A percentile compares a stretch with the other conserved stretches of the same genome.
Evolutionary conservation across 2,329 filamentous ascomycete genomes (phyloP).

Genomic region (Didymella lethalis): DNA sequence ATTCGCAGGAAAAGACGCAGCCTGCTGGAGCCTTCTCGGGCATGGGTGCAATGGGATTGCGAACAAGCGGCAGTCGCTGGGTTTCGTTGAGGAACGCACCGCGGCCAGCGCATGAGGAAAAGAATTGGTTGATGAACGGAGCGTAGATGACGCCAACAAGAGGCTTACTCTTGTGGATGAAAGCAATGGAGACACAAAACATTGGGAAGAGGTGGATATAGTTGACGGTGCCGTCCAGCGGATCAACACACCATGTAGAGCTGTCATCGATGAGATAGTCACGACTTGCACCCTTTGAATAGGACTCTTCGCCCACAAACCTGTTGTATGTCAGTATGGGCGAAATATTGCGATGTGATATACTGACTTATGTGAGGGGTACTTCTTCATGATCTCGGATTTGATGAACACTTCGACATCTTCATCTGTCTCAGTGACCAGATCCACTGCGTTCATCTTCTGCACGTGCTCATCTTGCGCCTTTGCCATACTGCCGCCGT

Average conservation of each 20-base stretch:
- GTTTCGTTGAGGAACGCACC: conserved; percentile 75
- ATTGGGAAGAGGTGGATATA: conserved; percentile 82
- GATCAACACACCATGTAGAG: conserved; percentile 80
- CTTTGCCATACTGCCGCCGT: conserved; percentile 40
- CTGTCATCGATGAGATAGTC: conserved; percentile 70
- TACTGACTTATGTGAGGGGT: conserved; percentile 71
- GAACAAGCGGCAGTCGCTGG: conserved; percentile 68
- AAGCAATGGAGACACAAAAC: conserved; percentile 81
- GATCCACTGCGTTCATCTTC: conserved; percentile 79
- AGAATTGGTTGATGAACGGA: conserved; percentile 73
- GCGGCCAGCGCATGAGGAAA: conserved; percentile 70
- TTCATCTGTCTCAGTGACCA: conserved; percentile 79
- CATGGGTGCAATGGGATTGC: conserved; percentile 68
- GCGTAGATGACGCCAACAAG: conserved; percentile 76
- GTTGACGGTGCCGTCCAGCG: conserved; percentile 80
- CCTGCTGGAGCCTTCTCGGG: conserved; percentile 70
- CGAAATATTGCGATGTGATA: not conserved
- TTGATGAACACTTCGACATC: conserved; percentile 77
- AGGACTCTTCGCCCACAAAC: conserved; percentile 80
- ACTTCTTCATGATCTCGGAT: conserved; percentile 64
- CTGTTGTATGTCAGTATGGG: conserved; percentile 49
- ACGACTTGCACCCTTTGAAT: conserved; percentile 71
- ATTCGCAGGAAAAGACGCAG: conserved; percentile 78
- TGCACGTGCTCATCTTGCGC: conserved; percentile 60
- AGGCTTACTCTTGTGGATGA: conserved; percentile 67